Evolutionary conservation across 257 asterid species (phyloP).

Genomic region (Solanum boliviense): DNA sequence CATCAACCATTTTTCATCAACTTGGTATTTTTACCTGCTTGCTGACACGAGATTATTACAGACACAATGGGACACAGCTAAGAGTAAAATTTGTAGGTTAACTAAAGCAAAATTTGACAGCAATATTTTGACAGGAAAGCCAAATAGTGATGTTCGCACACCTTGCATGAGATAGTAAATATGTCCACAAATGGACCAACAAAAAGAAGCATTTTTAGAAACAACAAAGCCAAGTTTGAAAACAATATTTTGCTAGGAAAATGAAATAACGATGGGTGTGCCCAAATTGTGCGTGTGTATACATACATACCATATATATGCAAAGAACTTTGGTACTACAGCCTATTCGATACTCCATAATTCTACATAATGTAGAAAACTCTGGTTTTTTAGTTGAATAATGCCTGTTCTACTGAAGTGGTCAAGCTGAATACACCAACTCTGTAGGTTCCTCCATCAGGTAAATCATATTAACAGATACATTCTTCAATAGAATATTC

Average conservation of each 20-base stretch:
- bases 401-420: neutral
- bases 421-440: neutral
- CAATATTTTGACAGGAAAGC: neutral
- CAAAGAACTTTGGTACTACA: neutral
- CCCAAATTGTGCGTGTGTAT: neutral
- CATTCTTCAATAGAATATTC: neutral
- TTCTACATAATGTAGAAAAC: neutral
- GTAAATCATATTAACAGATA: neutral
- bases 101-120: neutral
- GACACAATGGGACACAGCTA: neutral
- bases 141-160: neutral
- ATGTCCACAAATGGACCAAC: neutral
- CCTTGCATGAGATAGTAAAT: neutral
- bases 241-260: neutral
- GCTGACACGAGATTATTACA: neutral
- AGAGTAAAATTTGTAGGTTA: neutral
- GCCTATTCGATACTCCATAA: neutral
- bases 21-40: neutral
- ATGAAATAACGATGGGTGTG: neutral
- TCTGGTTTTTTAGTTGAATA: neutral
- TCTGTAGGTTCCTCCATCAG: neutral
- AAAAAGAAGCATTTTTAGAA: neutral
- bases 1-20: neutral
- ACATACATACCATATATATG: neutral
- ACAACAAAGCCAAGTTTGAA: neutral